phyloP scores from a whole-genome alignment of 2,329 filamentous ascomycete genomes.

The Cyphellophora attinorum region DNA sequence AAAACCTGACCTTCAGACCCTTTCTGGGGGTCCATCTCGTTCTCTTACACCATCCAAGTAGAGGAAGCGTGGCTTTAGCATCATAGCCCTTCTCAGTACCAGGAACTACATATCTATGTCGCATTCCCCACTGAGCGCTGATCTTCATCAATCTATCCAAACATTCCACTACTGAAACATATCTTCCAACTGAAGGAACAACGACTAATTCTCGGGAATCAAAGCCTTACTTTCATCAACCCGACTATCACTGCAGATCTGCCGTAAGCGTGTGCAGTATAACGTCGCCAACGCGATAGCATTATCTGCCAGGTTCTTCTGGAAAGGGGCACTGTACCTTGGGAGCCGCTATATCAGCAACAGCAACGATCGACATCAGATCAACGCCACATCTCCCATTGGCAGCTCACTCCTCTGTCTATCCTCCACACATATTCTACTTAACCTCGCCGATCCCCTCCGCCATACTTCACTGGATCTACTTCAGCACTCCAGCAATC shows the following conservation, averaged over 20 bases:
- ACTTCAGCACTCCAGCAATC: neutral
- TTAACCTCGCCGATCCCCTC: slow-evolving; percentile 18
- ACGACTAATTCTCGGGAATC: no score
- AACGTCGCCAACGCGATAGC: neutral
- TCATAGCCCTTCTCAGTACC: no score
- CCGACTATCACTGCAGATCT: slow-evolving; percentile 6
- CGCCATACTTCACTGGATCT: no score
- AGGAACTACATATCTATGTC: neutral
- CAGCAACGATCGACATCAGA: slow-evolving; percentile 14
- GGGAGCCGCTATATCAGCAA: slow-evolving; percentile 11
- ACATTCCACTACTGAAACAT: neutral
- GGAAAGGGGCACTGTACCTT: slow-evolving; percentile 15
- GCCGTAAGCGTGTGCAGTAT: no score
- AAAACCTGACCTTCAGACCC: no score
- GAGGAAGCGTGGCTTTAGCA: no score
- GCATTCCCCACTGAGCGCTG: neutral
- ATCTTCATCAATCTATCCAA: neutral
- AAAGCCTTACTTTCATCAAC: neutral
- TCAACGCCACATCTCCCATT: slow-evolving; percentile 10
- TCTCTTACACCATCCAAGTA: no score
- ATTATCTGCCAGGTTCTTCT: slow-evolving; percentile 10
- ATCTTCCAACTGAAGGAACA: neutral
- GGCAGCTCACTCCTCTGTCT: slow-evolving; percentile 9
- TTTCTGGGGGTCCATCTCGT: no score
- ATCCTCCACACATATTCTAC: slow-evolving; percentile 14